These are phyloP conservation scores for Rhodotorula sp. DNA, from an alignment of 1,284 basidiomycete genomes.

Conservation along the genomic window DNA sequence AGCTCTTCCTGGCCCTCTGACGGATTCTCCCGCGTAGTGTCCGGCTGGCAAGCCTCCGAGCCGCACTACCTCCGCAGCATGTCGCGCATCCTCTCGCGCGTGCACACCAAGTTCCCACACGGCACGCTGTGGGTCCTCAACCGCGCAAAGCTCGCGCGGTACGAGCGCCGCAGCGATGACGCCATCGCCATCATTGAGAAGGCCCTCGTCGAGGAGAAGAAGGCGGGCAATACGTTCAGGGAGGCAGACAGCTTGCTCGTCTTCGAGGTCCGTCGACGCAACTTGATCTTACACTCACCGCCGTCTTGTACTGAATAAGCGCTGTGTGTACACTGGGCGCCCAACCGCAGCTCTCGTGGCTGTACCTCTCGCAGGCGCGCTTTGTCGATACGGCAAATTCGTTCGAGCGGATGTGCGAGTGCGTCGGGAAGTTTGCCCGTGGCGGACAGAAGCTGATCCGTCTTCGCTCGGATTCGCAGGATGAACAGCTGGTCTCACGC, in stretches of 20 bases:
- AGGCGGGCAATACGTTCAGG: slow-evolving; percentile 33
- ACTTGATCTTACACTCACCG: too few species aligned
- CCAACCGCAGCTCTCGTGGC: slow-evolving; percentile 35
- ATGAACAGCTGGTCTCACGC: slow-evolving; percentile 43
- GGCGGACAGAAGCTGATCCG: background rate
- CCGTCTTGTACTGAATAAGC: background rate
- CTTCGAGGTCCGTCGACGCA: slow-evolving; percentile 36
- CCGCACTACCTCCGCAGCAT: slow-evolving; percentile 30
- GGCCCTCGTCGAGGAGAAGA: slow-evolving; percentile 15
- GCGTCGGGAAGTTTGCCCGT: background rate
- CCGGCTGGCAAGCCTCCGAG: slow-evolving; percentile 44
- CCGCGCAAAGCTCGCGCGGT: slow-evolving; percentile 41
- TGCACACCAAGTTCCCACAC: slow-evolving; percentile 32
- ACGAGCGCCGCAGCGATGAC: slow-evolving; percentile 18
- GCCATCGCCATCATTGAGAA: slow-evolving; percentile 36
- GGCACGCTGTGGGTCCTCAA: slow-evolving; percentile 45
- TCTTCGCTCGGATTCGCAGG: background rate
- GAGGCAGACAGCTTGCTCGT: slow-evolving; percentile 45
- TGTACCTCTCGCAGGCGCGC: slow-evolving; percentile 33
- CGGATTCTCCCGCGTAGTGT: slow-evolving; percentile 10
- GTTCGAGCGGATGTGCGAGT: slow-evolving; percentile 39
- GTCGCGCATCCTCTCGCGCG: slow-evolving; percentile 27
- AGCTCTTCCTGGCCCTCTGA: too few species aligned
- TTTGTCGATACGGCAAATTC: slow-evolving; percentile 36
- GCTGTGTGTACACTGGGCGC: accelerated